A percentile compares a stretch with the other conserved stretches of the same genome.
These are phyloP conservation scores for Artomyces pyxidatus DNA, from an alignment of 768 basidiomycete genomes.

Conservation along the genomic window DNA sequence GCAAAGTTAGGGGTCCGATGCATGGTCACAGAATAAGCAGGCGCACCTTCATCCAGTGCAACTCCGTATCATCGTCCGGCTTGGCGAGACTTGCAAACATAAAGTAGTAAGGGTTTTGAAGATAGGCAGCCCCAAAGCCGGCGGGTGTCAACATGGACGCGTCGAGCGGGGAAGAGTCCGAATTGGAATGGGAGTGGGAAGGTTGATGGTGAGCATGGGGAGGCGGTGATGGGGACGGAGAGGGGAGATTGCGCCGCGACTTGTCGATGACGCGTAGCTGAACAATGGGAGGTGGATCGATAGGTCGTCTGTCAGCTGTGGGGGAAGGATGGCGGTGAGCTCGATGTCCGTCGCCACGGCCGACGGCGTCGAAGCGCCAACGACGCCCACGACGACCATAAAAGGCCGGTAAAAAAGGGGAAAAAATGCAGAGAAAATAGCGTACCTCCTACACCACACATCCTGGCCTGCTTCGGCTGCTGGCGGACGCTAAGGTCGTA, in stretches of 20 bases:
- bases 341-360: neutral
- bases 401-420: neutral
- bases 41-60: conserved; percentile 76
- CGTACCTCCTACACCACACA: conserved; percentile 86
- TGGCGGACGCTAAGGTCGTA: conserved; percentile 84
- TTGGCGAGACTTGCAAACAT: conserved; percentile 91
- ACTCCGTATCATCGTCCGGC: conserved; percentile 80
- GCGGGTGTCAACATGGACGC: conserved; percentile 14
- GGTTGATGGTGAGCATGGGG: conserved; percentile 6
- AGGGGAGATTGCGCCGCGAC: conserved; percentile 23
- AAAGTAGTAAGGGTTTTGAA: conserved; percentile 92
- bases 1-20: too few species aligned
- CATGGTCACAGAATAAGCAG: too few species aligned
- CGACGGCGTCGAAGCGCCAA: neutral
- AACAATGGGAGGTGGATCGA: conserved; percentile 96
- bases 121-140: conserved; percentile 45
- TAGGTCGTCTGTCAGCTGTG: conserved; percentile 86
- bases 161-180: conserved; percentile 5
- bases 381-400: conserved; percentile 1
- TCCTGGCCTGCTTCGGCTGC: conserved; percentile 86
- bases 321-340: neutral
- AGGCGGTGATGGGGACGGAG: conserved; percentile 14
- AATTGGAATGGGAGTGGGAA: conserved; percentile 4
- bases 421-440: conserved; percentile 29
- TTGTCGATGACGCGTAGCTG: conserved; percentile 84